Percentiles rank a stretch among this genome's conserved stretches.
These are phyloP conservation scores for Dysphania ambrosioides DNA, from an alignment of 148 eudicot species.

Conservation along the genomic window DNA sequence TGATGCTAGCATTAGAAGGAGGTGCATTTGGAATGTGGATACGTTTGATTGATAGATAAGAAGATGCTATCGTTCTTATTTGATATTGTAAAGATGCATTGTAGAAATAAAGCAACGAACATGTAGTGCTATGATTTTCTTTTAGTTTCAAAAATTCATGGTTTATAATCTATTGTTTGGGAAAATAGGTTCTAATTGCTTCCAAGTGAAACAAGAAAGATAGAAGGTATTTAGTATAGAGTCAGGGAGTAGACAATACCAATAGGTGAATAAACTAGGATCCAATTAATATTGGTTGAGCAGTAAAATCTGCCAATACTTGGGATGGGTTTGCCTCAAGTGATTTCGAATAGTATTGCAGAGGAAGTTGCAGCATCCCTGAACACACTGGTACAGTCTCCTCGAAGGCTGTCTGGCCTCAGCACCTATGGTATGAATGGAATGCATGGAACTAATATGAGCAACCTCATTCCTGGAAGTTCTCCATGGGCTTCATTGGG, in stretches of 20 bases:
- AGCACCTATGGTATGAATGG: conserved; percentile 54
- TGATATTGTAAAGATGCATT: conserved; percentile 9
- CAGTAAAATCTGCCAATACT: conserved; percentile 4
- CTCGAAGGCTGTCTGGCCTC: conserved; percentile 32
- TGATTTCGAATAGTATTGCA: conserved; percentile 41
- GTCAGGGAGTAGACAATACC: not conserved
- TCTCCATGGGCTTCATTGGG: conserved; percentile 34
- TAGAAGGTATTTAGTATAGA: conserved; percentile 13
- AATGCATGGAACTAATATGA: conserved; percentile 35
- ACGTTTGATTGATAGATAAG: conserved; percentile 37
- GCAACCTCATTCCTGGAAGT: conserved; percentile 30
- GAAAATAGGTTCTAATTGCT: too few species aligned
- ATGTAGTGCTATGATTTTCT: not conserved
- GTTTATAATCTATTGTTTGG: conserved; percentile 7
- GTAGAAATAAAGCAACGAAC: conserved; percentile 11
- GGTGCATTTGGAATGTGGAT: conserved; percentile 34
- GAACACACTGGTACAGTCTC: conserved; percentile 50
- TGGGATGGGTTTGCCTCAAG: conserved; percentile 93
- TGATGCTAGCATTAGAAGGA: conserved; percentile 26
- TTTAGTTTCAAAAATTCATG: conserved; percentile 3
- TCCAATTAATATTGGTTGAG: conserved; percentile 13
- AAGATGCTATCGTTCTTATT: not conserved
- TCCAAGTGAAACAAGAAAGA: too few species aligned
- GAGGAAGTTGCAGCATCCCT: conserved; percentile 64
- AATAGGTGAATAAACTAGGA: not conserved